A percentile compares a stretch with the other conserved stretches of the same genome.
phyloP scores from a whole-genome alignment of 208 protist species.

The Acanthamoeba sp. region DNA sequence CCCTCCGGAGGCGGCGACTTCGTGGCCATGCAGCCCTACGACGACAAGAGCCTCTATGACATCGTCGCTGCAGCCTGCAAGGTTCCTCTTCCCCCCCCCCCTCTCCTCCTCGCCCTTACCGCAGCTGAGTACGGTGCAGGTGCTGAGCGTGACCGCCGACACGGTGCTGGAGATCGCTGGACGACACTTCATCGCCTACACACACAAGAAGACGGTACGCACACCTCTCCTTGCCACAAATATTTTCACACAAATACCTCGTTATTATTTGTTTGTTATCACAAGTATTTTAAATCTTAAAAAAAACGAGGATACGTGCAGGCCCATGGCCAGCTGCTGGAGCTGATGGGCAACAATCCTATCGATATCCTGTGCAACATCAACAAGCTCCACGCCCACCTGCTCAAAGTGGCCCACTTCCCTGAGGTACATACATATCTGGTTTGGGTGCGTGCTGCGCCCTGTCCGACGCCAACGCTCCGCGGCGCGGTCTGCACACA shows the following conservation, averaged over 20 bases:
- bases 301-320: neutral
- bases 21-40: conserved; percentile 1
- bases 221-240: too few relatives aligned
- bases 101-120: too few relatives aligned
- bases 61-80: conserved; percentile 18
- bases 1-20: neutral
- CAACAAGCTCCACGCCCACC: conserved; percentile 40
- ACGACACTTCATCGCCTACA: conserved; percentile 34
- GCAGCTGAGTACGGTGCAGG: neutral
- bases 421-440: conserved; percentile 35
- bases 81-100: neutral
- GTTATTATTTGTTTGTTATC: too few relatives aligned
- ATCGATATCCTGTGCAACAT: conserved; percentile 67
- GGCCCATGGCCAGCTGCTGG: conserved; percentile 53
- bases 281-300: too few relatives aligned
- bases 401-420: conserved; percentile 49
- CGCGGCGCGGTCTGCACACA: too few relatives aligned
- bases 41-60: conserved; percentile 20
- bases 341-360: conserved; percentile 37
- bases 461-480: too few relatives aligned
- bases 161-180: neutral
- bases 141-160: neutral
- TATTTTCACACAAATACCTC: too few relatives aligned
- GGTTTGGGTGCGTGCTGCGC: too few relatives aligned
- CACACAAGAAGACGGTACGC: conserved; percentile 27